Evolutionary conservation across 306 rosid species (phyloP).

Genomic region (Inga laurina): DNA sequence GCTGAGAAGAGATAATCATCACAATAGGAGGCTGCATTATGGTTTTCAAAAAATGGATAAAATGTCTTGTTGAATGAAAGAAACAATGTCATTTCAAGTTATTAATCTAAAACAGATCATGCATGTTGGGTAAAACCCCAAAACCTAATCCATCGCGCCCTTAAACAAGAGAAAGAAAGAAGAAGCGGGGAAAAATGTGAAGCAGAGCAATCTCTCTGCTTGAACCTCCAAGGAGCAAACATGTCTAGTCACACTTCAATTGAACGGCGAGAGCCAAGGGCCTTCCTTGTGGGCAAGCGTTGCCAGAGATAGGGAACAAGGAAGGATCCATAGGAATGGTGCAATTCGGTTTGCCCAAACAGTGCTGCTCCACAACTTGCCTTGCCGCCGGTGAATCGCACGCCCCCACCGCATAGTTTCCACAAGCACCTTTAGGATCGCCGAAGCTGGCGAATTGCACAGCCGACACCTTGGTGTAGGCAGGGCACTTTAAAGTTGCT

Average conservation of each 20-base stretch:
- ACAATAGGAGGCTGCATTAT: too few relatives aligned
- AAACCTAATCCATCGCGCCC: neutral
- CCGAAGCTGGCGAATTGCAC: conserved; percentile 87
- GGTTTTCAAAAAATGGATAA: too few relatives aligned
- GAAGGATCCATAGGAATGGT: conserved; percentile 37
- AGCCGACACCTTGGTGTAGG: conserved; percentile 39
- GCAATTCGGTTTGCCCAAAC: conserved; percentile 47
- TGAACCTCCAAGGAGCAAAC: too few relatives aligned
- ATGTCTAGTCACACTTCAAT: conserved; percentile 33
- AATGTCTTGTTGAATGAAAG: neutral
- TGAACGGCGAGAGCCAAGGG: conserved; percentile 47
- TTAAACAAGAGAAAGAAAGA: neutral
- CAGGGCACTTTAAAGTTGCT: conserved; percentile 52
- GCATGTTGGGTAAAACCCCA: too few relatives aligned
- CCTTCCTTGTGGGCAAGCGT: conserved; percentile 29
- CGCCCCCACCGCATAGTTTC: conserved; percentile 42
- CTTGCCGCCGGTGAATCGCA: conserved; percentile 42
- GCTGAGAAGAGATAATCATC: too few relatives aligned
- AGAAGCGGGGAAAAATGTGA: neutral
- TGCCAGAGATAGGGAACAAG: conserved; percentile 32
- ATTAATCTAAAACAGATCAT: neutral
- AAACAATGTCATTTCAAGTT: neutral
- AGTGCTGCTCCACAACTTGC: conserved; percentile 50
- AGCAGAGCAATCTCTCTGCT: neutral
- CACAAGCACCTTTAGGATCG: conserved; percentile 65